Percentiles rank a stretch among this genome's conserved stretches.
Evolutionary conservation across 371 early-diverging fungal genomes (phyloP).

Genomic region (Sporodiniella umbellata): DNA sequence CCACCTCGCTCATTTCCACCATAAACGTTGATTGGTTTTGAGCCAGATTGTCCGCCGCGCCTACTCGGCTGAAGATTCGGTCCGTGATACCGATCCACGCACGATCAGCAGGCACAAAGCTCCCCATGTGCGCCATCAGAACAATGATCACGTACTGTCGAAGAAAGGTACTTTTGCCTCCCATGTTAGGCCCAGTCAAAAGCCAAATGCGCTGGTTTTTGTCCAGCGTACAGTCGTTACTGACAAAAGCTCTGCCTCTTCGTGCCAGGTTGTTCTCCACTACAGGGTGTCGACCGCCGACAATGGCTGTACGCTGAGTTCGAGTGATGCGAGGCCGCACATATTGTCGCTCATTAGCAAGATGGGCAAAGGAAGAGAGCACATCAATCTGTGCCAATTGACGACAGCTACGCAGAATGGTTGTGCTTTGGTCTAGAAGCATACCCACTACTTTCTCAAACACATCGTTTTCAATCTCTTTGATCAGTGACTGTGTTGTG

Average conservation of each 20-base stretch:
- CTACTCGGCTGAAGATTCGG: slow-evolving; percentile 84
- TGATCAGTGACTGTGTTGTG: slow-evolving; percentile 40
- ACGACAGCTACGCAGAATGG: slow-evolving; percentile 49
- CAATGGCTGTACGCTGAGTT: slow-evolving; percentile 41
- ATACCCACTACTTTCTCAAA: slow-evolving; percentile 36
- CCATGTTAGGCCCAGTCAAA: slow-evolving; percentile 94
- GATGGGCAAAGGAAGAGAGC: slow-evolving; percentile 54
- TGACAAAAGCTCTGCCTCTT: slow-evolving; percentile 61
- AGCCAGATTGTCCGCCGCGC: slow-evolving; percentile 75
- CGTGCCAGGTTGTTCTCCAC: slow-evolving; percentile 72
- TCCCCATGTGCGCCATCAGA: slow-evolving; percentile 93
- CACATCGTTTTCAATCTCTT: slow-evolving; percentile 46
- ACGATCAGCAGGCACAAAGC: slow-evolving; percentile 86
- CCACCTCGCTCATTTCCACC: slow-evolving; percentile 98
- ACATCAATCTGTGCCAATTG: slow-evolving; percentile 73
- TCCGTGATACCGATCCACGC: slow-evolving; percentile 89
- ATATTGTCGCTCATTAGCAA: slow-evolving; percentile 51
- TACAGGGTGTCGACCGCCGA: slow-evolving; percentile 84
- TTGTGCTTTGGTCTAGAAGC: slow-evolving; percentile 41
- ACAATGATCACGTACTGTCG: slow-evolving; percentile 80
- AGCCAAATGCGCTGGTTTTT: slow-evolving; percentile 58
- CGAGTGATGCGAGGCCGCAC: slow-evolving; percentile 58
- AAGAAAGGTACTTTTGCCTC: slow-evolving; percentile 93
- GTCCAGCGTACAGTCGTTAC: slow-evolving; percentile 71
- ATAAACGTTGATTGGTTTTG: slow-evolving; percentile 95